Conservation (phyloP, 768 basidiomycete species). For the Hortiboletus campestris region DNA sequence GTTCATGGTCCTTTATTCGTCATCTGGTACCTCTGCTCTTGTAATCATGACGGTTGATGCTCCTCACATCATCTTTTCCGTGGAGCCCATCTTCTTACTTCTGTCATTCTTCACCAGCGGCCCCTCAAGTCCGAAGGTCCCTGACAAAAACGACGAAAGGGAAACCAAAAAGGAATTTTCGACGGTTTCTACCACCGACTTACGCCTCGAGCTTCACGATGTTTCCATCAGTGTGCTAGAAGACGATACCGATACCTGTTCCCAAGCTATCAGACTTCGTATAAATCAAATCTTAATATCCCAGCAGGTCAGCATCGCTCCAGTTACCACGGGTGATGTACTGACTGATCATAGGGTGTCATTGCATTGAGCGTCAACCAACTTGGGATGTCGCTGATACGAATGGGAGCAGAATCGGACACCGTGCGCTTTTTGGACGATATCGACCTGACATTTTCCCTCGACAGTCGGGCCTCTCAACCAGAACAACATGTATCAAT, state of each 20-base stretch:
- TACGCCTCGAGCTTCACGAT: conserved; percentile 87
- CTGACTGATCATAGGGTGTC: conserved; percentile 56
- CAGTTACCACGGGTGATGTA: neutral
- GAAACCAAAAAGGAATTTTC: conserved; percentile 13
- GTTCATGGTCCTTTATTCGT: conserved; percentile 89
- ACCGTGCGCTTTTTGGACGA: conserved; percentile 92
- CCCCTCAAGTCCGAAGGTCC: conserved; percentile 30
- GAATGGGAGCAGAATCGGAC: conserved; percentile 82
- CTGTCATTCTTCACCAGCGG: conserved; percentile 77
- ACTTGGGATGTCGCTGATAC: conserved; percentile 90
- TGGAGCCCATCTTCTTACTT: conserved; percentile 89
- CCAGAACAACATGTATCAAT: conserved; percentile 76
- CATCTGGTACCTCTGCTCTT: conserved; percentile 64
- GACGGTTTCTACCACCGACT: conserved; percentile 40
- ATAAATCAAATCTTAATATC: conserved; percentile 84
- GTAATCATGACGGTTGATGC: conserved; percentile 88
- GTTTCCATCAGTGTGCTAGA: conserved; percentile 88
- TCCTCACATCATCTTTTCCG: conserved; percentile 86
- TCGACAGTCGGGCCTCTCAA: conserved; percentile 78
- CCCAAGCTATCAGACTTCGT: conserved; percentile 84
- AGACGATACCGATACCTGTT: conserved; percentile 71
- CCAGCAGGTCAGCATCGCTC: conserved; percentile 67
- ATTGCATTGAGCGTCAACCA: conserved; percentile 75
- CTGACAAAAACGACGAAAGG: conserved; percentile 13
- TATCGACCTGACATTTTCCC: conserved; percentile 79